Evolutionary conservation across 2,329 filamentous ascomycete species (phyloP).

Genomic region (Sarocladium brachiariae): DNA sequence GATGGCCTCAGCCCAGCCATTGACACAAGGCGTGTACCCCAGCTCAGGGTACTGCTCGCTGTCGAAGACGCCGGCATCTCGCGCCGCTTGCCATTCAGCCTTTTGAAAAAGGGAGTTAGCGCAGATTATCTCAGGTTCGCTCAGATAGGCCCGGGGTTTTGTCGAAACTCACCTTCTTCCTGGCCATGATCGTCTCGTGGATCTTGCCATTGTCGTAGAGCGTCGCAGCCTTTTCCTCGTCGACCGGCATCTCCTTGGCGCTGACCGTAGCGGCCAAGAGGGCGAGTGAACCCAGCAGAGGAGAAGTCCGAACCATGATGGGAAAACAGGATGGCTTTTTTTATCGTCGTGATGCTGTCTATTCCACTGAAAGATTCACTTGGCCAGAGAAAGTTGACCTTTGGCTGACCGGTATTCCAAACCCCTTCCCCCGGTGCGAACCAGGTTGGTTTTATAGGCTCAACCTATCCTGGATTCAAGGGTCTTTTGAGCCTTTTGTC

Average conservation of each 20-base stretch:
- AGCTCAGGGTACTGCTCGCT: conserved; percentile 17
- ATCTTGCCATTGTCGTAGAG: conserved; percentile 14
- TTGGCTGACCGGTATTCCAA: background rate
- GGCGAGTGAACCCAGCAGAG: background rate
- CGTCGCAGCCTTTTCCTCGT: conserved; percentile 12
- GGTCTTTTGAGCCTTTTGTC: no score
- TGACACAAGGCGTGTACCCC: conserved; percentile 17
- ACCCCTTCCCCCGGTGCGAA: no score
- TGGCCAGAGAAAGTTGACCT: background rate
- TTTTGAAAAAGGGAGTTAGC: background rate
- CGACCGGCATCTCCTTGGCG: conserved; percentile 15
- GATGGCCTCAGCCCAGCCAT: conserved; percentile 17
- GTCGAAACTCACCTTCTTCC: conserved; percentile 13
- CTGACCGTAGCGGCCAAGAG: background rate
- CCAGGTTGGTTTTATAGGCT: background rate
- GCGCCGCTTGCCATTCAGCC: conserved; percentile 14
- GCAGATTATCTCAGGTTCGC: no score
- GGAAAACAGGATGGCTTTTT: no score
- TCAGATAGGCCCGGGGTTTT: background rate
- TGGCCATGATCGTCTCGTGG: conserved; percentile 15
- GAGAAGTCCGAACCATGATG: conserved; percentile 2
- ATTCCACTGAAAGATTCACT: background rate
- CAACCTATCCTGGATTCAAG: no score
- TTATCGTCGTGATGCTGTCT: background rate
- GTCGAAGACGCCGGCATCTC: conserved; percentile 16